Evolutionary conservation across 805 yeast species (phyloP), one percentile per base, ranked within the genome.

Genomic region (Zygosaccharomyces bisporus): DNA sequence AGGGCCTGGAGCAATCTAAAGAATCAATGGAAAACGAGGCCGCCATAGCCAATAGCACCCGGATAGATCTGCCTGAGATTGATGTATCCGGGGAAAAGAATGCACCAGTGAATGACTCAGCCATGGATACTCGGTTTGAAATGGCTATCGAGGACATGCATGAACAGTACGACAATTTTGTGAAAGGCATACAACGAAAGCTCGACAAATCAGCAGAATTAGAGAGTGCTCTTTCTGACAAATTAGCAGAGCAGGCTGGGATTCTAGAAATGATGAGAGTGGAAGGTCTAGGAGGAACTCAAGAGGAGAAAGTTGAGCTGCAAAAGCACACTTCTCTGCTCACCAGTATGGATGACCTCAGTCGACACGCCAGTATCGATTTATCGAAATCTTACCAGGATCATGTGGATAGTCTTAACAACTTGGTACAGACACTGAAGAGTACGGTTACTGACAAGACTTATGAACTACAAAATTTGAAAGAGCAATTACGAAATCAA

Each of bases 121-220:
- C 40, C 12, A 40, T 58, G 10, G 62, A 58, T 39, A 45, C 62
- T 6, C 51, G 54, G 8, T 42, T 61, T 4, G 67, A 62, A 47
- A 42, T 53, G 21, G 60, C 55, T 3, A 57, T 62, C 4, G 57
- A 58, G 34, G 55, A 55, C 14, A 44, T 62, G 34, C 66, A 61
- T 42, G 53, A 57, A 21, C 59, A 57, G 29, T 62, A 62, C 43
- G 64, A 55, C 14, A 49, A 50, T 13, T 62, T 61, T 39, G 46
- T 62, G n/a, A 53, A 49, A 16, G 51, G 59, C 9, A 51, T 62
- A 13, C 48, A 55, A 27, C 17, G 36, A 18, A 61, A 60, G 36
- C 38, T 62, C 14, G 50, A 44, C 20, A 39, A 48, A 16, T 48
- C 61, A 34, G 46, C 54, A 6, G 36, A 46, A 10, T 37, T 56